phyloP scores from a whole-genome alignment of 768 basidiomycete genomes.

The Termitomyces sp. region DNA sequence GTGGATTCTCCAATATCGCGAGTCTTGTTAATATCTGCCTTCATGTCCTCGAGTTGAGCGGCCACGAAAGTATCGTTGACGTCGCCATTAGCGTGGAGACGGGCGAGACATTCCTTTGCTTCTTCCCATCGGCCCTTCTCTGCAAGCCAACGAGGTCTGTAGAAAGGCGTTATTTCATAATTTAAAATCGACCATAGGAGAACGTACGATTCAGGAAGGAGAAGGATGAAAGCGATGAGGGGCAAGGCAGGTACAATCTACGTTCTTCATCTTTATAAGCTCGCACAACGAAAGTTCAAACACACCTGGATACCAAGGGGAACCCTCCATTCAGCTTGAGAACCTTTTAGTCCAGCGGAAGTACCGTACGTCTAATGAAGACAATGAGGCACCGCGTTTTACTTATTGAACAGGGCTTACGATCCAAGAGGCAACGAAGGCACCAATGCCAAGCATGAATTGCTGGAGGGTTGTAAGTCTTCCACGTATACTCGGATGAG shows the following conservation, averaged over 20 bases:
- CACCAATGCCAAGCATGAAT: conserved; percentile 50
- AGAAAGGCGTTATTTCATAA: background rate
- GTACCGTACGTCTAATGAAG: conserved; percentile 34
- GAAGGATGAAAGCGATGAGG: conserved; percentile 43
- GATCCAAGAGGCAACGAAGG: conserved; percentile 48
- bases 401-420: conserved; percentile 17
- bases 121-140: conserved; percentile 48
- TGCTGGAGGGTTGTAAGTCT: conserved; percentile 47
- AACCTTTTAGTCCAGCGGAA: conserved; percentile 33
- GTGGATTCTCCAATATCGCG: conserved; percentile 36
- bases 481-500: conserved; percentile 54
- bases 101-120: conserved; percentile 39
- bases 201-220: conserved; percentile 48
- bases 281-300: background rate
- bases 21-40: conserved; percentile 30
- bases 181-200: background rate
- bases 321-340: conserved; percentile 46
- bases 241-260: conserved; percentile 46
- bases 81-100: conserved; percentile 50
- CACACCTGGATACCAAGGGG: conserved; percentile 40
- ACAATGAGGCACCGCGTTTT: background rate
- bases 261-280: background rate
- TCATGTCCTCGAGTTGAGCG: conserved; percentile 42
- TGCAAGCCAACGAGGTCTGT: conserved; percentile 49
- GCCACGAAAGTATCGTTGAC: conserved; percentile 43